phyloP scores from a whole-genome alignment of 805 yeast species.

The Starmerella vaccinii region DNA sequence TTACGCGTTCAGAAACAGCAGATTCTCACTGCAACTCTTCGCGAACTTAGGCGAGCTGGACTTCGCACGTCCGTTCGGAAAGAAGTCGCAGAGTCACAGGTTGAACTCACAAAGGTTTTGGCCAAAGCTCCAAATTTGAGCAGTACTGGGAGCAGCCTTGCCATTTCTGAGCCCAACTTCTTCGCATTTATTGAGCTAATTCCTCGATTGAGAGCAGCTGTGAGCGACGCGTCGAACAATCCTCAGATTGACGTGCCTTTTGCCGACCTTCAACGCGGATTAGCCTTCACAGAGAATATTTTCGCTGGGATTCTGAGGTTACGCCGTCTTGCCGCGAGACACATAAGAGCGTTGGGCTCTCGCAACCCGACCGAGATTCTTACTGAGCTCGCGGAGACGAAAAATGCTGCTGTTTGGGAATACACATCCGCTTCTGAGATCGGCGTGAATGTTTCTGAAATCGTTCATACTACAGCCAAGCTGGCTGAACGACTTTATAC shows the following conservation, averaged over 20 bases:
- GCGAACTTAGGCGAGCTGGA: conserved; percentile 68
- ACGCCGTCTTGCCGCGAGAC: conserved; percentile 17
- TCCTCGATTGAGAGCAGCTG: conserved; percentile 65
- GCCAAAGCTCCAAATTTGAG: conserved; percentile 42
- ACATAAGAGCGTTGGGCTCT: background rate
- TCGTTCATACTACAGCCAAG: background rate
- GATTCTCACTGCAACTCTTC: conserved; percentile 63
- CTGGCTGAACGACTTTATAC: background rate
- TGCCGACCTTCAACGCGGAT: conserved; percentile 60
- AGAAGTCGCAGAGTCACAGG: conserved; percentile 54
- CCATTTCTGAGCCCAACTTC: conserved; percentile 38
- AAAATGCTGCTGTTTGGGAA: background rate
- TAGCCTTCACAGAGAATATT: conserved; percentile 66
- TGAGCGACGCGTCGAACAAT: conserved; percentile 35
- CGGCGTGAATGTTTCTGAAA: background rate
- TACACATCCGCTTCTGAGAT: background rate
- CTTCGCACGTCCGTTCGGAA: conserved; percentile 54
- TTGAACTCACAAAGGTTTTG: conserved; percentile 53
- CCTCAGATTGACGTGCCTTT: conserved; percentile 57
- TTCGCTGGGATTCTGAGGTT: conserved; percentile 43
- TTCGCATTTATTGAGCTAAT: conserved; percentile 65
- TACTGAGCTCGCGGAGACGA: background rate
- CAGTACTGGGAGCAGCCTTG: conserved; percentile 11
- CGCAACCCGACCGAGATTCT: background rate
- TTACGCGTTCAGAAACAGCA: conserved; percentile 74